Conservation (phyloP, 2,329 filamentous ascomycete genomes). For the Neonectria ditissima region DNA sequence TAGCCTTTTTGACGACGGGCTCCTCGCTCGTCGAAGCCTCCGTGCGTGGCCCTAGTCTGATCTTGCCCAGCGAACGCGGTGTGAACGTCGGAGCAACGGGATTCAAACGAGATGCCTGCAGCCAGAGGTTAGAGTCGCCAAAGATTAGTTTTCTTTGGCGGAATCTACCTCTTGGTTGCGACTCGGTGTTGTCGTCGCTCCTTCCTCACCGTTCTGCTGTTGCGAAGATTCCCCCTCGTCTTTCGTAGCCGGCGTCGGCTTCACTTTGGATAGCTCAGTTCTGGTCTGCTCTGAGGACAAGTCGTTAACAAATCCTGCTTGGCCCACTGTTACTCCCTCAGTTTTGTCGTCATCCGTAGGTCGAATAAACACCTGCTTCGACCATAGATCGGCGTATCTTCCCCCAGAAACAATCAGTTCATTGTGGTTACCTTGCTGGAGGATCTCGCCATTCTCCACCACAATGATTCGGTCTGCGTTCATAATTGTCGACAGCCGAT, state of each 20-base stretch:
- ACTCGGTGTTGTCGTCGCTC: constrained; percentile 49
- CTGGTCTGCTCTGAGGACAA: constrained; percentile 51
- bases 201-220: constrained; percentile 35
- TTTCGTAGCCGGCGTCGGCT: constrained; percentile 36
- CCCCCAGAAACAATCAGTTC: constrained; percentile 68
- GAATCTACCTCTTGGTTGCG: constrained; percentile 64
- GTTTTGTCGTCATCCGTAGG: constrained; percentile 55
- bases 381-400: constrained; percentile 74
- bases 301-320: constrained; percentile 51
- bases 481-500: constrained; percentile 78
- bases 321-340: constrained; percentile 29
- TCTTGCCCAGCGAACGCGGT: constrained; percentile 52
- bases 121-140: constrained; percentile 56
- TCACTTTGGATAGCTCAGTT: constrained; percentile 51
- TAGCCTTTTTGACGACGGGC: constrained; percentile 19
- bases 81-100: constrained; percentile 68
- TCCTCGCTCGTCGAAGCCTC: constrained; percentile 29
- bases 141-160: constrained; percentile 45
- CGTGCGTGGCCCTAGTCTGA: constrained; percentile 22
- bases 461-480: constrained; percentile 77
- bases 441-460: constrained; percentile 70
- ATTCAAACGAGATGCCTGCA: constrained; percentile 66
- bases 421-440: constrained; percentile 73
- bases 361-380: constrained; percentile 69
- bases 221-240: constrained; percentile 41